Conservation (phyloP, 768 basidiomycete species). For the Mycena vitilis region DNA sequence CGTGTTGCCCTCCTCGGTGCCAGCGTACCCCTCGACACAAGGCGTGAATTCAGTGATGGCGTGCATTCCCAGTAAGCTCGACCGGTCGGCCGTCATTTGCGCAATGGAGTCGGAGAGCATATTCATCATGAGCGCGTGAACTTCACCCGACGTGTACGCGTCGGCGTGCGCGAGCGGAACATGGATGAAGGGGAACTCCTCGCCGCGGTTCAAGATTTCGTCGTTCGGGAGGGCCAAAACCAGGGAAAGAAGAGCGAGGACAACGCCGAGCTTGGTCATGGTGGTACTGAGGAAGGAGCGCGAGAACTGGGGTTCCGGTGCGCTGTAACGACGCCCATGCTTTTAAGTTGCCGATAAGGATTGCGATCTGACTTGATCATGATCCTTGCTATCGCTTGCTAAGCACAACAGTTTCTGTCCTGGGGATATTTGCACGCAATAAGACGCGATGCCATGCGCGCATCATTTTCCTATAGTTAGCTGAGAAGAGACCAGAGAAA, state of each 20-base stretch:
- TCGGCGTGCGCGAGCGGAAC: conserved; percentile 32
- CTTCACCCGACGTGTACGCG: conserved; percentile 33
- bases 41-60: conserved; percentile 30
- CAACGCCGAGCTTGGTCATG: conserved; percentile 12
- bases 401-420: too few species aligned
- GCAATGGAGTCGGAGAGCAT: conserved; percentile 27
- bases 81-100: conserved; percentile 21
- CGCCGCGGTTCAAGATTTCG: conserved; percentile 24
- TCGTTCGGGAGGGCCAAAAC: conserved; percentile 14
- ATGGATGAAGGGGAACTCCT: conserved; percentile 32
- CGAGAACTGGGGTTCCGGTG: background rate
- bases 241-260: conserved; percentile 20
- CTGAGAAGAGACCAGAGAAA: too few species aligned
- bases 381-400: too few species aligned
- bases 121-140: conserved; percentile 34
- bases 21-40: conserved; percentile 33
- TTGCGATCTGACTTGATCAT: too few species aligned
- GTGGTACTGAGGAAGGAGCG: conserved; percentile 12
- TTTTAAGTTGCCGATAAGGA: background rate
- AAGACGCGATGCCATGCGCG: too few species aligned
- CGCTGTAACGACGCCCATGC: too few species aligned
- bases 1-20: conserved; percentile 27
- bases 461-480: too few species aligned
- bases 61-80: conserved; percentile 22
- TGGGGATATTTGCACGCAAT: too few species aligned